phyloP scores from a whole-genome alignment of 345 rosid species.

The Noccaea caerulescens region DNA sequence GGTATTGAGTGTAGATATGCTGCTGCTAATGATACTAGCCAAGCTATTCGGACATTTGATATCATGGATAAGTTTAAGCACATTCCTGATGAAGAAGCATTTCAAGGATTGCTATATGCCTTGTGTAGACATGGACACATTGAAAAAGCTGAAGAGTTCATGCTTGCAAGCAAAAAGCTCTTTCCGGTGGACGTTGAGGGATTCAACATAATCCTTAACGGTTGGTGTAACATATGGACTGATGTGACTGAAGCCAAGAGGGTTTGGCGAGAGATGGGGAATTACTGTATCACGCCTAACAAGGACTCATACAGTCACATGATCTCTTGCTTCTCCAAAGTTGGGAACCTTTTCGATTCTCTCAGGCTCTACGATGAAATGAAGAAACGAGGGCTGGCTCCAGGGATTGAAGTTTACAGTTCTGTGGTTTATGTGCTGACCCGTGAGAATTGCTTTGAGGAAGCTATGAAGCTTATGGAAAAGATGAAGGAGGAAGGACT shows the following conservation, averaged over 20 bases:
- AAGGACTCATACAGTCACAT: conserved; percentile 64
- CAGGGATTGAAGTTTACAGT: conserved; percentile 68
- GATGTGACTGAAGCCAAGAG: conserved; percentile 86
- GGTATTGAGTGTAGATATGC: conserved; percentile 60
- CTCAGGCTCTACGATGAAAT: conserved; percentile 82
- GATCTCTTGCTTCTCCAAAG: conserved; percentile 87
- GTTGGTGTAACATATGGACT: conserved; percentile 73
- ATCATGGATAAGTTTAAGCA: conserved; percentile 78
- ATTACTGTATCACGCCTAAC: conserved; percentile 66
- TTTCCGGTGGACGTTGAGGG: conserved; percentile 64
- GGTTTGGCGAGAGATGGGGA: conserved; percentile 85
- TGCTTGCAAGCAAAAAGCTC: conserved; percentile 77
- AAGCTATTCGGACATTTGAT: conserved; percentile 70
- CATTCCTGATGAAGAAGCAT: conserved; percentile 82
- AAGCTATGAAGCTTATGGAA: conserved; percentile 66
- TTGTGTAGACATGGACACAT: conserved; percentile 79
- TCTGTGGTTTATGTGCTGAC: conserved; percentile 76
- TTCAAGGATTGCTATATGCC: conserved; percentile 50
- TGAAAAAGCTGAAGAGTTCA: conserved; percentile 94
- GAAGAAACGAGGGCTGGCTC: conserved; percentile 77
- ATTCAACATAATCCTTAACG: conserved; percentile 77
- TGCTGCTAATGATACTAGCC: conserved; percentile 70
- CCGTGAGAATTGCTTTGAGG: conserved; percentile 64
- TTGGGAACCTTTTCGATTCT: conserved; percentile 81
- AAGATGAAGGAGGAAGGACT: conserved; percentile 63